These are phyloP conservation scores for Lepidium campestre DNA, from an alignment of 441 rosid species.

Conservation along the genomic window DNA sequence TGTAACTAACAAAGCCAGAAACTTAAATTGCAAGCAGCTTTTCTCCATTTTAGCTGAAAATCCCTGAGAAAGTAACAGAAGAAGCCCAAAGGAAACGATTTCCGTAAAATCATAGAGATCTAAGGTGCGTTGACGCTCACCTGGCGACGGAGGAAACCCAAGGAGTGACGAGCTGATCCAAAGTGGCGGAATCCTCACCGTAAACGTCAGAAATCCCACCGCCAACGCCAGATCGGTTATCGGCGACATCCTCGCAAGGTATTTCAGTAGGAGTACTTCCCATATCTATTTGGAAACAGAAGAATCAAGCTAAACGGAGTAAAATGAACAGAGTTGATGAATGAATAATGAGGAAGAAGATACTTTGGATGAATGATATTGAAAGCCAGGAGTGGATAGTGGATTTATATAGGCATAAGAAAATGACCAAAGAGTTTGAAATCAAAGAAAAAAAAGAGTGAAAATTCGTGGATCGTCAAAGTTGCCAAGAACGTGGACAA, in stretches of 20 bases:
- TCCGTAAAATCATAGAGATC: neutral
- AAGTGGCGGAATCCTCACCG: slow-evolving; percentile 78
- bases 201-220: slow-evolving; percentile 66
- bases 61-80: too few species aligned
- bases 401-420: slow-evolving; percentile 20
- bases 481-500: slow-evolving; percentile 19
- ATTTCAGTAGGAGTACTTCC: slow-evolving; percentile 37
- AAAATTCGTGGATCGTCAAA: slow-evolving; percentile 11
- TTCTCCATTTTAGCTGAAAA: neutral
- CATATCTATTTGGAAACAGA: slow-evolving; percentile 21
- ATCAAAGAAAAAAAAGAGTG: neutral
- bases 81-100: neutral
- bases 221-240: slow-evolving; percentile 33
- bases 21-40: neutral
- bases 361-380: neutral
- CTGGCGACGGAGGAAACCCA: slow-evolving; percentile 88
- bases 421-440: neutral
- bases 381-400: neutral
- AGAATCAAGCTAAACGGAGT: neutral
- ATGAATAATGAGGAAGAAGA: neutral
- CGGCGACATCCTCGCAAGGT: slow-evolving; percentile 37
- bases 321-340: neutral
- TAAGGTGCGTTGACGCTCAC: slow-evolving; percentile 33
- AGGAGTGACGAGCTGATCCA: slow-evolving; percentile 88
- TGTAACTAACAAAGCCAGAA: neutral